A percentile compares a stretch with the other conserved stretches of the same genome.
phyloP scores from a whole-genome alignment of 2,329 filamentous ascomycete genomes.

The Xylariaceae sp. region DNA sequence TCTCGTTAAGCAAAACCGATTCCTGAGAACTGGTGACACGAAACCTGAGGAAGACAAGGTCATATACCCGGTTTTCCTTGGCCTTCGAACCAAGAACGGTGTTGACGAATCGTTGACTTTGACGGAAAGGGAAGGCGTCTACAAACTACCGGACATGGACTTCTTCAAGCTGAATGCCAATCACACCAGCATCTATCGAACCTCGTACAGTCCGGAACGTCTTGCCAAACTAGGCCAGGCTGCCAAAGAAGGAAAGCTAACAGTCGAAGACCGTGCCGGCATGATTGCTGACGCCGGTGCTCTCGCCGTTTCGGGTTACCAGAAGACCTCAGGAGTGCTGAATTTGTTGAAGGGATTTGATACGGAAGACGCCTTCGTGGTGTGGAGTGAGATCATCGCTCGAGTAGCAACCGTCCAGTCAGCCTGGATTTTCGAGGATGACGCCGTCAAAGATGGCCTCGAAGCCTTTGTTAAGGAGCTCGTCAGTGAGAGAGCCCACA shows the following conservation, averaged over 20 bases:
- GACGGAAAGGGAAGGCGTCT: conserved; percentile 63
- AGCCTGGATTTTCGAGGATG: conserved; percentile 85
- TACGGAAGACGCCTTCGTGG: conserved; percentile 80
- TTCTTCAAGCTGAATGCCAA: conserved; percentile 98
- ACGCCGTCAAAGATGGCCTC: conserved; percentile 65
- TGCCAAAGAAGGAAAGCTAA: conserved; percentile 72
- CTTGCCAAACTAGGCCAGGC: conserved; percentile 83
- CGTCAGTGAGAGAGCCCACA: conserved; percentile 72
- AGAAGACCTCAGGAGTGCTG: conserved; percentile 85
- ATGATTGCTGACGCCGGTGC: conserved; percentile 94
- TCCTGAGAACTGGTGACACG: conserved; percentile 85
- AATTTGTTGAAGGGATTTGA: conserved; percentile 82
- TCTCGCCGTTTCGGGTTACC: conserved; percentile 82
- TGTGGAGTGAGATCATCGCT: conserved; percentile 87
- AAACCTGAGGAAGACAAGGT: conserved; percentile 88
- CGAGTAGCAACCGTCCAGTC: conserved; percentile 72
- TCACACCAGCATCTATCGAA: conserved; percentile 88
- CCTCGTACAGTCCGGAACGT: conserved; percentile 77
- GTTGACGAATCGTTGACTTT: conserved; percentile 73
- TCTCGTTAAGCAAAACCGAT: conserved; percentile 88
- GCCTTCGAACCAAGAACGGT: conserved; percentile 76
- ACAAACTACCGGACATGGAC: conserved; percentile 71
- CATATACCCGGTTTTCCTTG: conserved; percentile 84
- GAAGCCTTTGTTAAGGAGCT: conserved; percentile 79
- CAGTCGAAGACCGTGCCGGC: conserved; percentile 85